Base-by-base conservation (phyloP, 306 rosid genomes). In the Senna tora region DNA sequence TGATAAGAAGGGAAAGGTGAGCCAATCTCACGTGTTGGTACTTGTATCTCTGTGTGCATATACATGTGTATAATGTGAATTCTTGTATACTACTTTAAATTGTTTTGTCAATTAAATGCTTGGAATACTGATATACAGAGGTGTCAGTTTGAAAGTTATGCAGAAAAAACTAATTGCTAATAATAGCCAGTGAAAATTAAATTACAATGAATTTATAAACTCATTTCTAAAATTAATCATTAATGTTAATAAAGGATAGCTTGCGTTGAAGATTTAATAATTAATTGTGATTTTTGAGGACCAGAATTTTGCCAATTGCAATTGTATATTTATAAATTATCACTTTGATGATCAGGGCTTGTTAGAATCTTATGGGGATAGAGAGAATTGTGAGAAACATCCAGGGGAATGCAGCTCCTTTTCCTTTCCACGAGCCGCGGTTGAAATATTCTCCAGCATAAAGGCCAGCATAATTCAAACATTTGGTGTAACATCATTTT, bases 361-460 rank as follows among this genome's bases (percentile, higher is more conserved):
- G 76, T 76, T 74, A 53, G 79, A 79, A 64, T 77, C 49, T 57
- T 74, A 73, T 58, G 65, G 57, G 52, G 80, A 46, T 52, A 72
- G 69, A 55, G 79, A 73, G 71, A 76, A 76, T 53, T 79, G 79
- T 67, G 77, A 73, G 71, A 82, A 69, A 32, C 74, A 65, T 74
- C 56, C 78, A 20, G 81, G 90, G 80, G 92, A 88, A 79, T 71
- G 81, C 76, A 70, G 84, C 76, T 77, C 86, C 65, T 89, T 77
- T 79, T 79, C 80, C 78, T 74, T 95, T 84, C 81, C 97, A 67
- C 96, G 61, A 79, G 93, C 89, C 17, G 90, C 92, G 79, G 53
- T 91, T 54, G 88, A 84, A 76, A 82, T 89, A 71, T 82, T 95
- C 83, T 83, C 85, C 28, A 85, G 74, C 83, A 70, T 91, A 22